Evolutionary conservation across 306 rosid species (phyloP).

Genomic region (Gastrolobium bilobum): DNA sequence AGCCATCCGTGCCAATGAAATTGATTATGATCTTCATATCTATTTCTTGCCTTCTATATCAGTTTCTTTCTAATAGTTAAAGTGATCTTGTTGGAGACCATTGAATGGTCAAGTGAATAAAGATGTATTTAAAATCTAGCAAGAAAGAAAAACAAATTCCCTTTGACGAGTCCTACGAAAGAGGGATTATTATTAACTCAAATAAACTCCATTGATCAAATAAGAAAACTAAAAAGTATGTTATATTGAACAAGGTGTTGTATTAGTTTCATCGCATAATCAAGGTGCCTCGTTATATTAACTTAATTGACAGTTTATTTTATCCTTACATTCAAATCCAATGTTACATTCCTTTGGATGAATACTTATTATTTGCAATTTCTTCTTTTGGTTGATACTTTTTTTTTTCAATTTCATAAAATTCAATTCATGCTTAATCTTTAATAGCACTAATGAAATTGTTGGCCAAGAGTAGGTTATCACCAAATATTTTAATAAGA

Average conservation of each 20-base stretch:
- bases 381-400: no score
- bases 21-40: neutral
- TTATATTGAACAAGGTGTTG: neutral
- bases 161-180: neutral
- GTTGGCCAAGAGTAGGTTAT: no score
- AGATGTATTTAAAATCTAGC: neutral
- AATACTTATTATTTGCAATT: no score
- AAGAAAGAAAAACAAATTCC: neutral
- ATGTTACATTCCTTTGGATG: no score
- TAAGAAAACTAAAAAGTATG: neutral
- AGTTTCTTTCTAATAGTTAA: neutral
- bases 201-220: neutral
- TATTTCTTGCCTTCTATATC: neutral
- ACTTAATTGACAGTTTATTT: no score
- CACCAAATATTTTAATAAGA: no score
- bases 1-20: conserved; percentile 32
- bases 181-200: neutral
- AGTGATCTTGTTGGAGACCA: neutral
- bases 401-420: no score
- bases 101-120: neutral
- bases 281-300: no score
- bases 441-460: no score
- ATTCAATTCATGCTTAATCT: no score
- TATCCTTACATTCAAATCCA: no score
- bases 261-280: no score